Percentiles rank a stretch among this genome's conserved stretches.
These are phyloP conservation scores for Hortiboletus campestris DNA, from an alignment of 768 basidiomycete genomes.

Conservation along the genomic window DNA sequence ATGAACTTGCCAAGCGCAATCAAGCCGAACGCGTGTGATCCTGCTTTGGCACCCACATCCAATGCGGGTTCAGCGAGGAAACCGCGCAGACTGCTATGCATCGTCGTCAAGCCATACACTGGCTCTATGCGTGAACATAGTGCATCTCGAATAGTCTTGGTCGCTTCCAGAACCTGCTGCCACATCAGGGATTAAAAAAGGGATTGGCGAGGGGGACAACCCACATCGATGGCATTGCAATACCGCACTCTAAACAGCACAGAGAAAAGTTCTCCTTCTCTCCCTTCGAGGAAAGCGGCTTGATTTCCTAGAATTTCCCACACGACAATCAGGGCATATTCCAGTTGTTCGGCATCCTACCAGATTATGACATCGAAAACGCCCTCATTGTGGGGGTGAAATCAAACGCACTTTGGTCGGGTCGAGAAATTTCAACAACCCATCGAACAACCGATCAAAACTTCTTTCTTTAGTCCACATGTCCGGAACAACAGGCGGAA, in stretches of 20 bases:
- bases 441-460: conserved; percentile 69
- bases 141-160: conserved; percentile 75
- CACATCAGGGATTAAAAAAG: neutral
- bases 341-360: conserved; percentile 63
- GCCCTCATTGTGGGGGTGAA: neutral
- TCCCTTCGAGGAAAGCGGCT: conserved; percentile 68
- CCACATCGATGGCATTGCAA: conserved; percentile 66
- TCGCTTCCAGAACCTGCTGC: conserved; percentile 74
- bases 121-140: conserved; percentile 73
- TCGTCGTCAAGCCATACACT: conserved; percentile 80
- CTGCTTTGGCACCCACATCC: conserved; percentile 54
- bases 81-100: conserved; percentile 67
- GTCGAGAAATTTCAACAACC: conserved; percentile 61
- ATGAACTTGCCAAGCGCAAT: conserved; percentile 83
- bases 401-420: conserved; percentile 53
- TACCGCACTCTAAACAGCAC: conserved; percentile 70
- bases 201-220: conserved; percentile 20
- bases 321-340: conserved; percentile 76
- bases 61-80: conserved; percentile 58
- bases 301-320: conserved; percentile 86
- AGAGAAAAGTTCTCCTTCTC: conserved; percentile 74
- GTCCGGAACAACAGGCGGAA: conserved; percentile 47
- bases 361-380: conserved; percentile 1
- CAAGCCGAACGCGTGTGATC: conserved; percentile 78
- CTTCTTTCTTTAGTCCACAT: conserved; percentile 73